phyloP scores from a whole-genome alignment of 2,329 filamentous ascomycete genomes.

The Xylaria sp. region DNA sequence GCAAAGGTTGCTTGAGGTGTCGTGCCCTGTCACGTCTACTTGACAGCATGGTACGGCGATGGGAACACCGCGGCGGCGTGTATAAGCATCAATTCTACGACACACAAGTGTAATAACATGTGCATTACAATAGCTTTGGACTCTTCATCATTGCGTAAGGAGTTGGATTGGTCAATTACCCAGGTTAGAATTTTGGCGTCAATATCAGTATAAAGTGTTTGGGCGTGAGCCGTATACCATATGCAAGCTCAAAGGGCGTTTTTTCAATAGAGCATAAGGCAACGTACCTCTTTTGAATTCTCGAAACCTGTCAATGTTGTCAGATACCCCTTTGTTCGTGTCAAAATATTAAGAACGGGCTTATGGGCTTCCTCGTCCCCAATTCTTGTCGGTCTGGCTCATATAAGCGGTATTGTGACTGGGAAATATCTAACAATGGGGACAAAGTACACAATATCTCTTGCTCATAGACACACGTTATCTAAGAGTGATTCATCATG shows the following conservation, averaged over 20 bases:
- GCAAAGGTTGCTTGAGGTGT: background rate
- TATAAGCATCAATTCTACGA: constrained; percentile 1
- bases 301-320: background rate
- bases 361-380: background rate
- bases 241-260: background rate
- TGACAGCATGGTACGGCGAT: constrained; percentile 5
- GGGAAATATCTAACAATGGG: background rate
- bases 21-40: background rate
- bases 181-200: constrained; percentile 1
- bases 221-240: constrained; percentile 19
- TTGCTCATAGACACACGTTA: background rate
- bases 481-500: background rate
- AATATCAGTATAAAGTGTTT: constrained; percentile 19
- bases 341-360: constrained; percentile 4
- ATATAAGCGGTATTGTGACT: background rate
- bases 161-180: constrained; percentile 15
- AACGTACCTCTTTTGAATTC: background rate
- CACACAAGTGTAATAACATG: constrained; percentile 28
- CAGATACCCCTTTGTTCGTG: background rate
- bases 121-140: constrained; percentile 8
- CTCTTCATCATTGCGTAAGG: constrained; percentile 15
- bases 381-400: background rate
- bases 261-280: background rate
- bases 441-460: background rate
- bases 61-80: background rate